Conservation (phyloP, 345 rosid genomes). For the Brassica nigra region DNA sequence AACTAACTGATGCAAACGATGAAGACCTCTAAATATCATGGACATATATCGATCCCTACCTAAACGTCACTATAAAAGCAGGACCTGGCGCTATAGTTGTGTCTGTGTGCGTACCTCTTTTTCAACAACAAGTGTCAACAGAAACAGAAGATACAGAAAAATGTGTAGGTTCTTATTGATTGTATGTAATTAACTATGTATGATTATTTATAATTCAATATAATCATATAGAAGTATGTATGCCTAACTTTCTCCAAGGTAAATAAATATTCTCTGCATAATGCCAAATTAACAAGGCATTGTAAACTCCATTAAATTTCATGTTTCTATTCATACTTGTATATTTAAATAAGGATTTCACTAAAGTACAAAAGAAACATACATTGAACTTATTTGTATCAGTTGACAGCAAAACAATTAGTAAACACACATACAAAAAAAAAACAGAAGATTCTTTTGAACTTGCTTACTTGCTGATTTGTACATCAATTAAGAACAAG, state of each 20-base stretch:
- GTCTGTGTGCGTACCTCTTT: neutral
- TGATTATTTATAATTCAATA: neutral
- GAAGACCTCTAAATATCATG: neutral
- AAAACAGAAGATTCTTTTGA: constrained; percentile 16
- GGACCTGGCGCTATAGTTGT: neutral
- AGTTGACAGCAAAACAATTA: constrained; percentile 14
- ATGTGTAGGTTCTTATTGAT: neutral
- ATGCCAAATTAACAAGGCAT: constrained; percentile 15
- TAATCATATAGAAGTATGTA: neutral
- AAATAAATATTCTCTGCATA: neutral
- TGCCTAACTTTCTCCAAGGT: neutral
- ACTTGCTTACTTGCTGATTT: neutral
- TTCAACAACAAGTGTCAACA: neutral
- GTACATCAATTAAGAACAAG: constrained; percentile 33
- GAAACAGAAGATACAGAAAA: neutral
- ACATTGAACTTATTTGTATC: neutral
- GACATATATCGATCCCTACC: neutral
- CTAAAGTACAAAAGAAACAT: neutral
- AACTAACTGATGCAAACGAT: neutral
- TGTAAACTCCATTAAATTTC: neutral
- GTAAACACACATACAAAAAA: constrained; percentile 2
- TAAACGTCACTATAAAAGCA: neutral
- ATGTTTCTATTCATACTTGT: constrained; percentile 7
- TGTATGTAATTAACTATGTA: neutral
- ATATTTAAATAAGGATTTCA: constrained; percentile 9